These are phyloP conservation scores for Albizia julibrissin DNA, from an alignment of 306 rosid genomes.

Conservation along the genomic window DNA sequence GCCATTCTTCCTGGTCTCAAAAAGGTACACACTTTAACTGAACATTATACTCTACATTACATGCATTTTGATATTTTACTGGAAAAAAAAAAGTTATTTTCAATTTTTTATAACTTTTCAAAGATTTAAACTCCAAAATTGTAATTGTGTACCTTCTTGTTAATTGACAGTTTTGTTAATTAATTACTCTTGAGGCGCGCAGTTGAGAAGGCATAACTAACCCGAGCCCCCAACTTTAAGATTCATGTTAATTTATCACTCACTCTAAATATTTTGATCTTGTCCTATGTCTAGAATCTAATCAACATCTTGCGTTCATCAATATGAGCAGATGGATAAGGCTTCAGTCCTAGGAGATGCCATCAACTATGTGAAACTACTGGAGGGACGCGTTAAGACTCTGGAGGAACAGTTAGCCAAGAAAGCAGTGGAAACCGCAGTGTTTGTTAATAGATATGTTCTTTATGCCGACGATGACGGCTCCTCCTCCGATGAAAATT, in stretches of 20 bases:
- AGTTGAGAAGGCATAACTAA: too few relatives aligned
- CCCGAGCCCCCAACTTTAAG: too few relatives aligned
- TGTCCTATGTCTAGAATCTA: neutral
- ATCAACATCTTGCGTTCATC: neutral
- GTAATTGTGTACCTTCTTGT: too few relatives aligned
- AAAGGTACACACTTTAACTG: slow-evolving; percentile 51
- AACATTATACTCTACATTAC: too few relatives aligned
- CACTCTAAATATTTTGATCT: neutral
- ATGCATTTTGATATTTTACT: too few relatives aligned
- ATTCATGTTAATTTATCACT: neutral
- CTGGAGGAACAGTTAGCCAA: slow-evolving; percentile 60
- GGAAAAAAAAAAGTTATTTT: too few relatives aligned
- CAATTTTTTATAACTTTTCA: too few relatives aligned
- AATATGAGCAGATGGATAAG: slow-evolving; percentile 70
- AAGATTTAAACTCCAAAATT: too few relatives aligned
- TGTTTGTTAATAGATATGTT: slow-evolving; percentile 51
- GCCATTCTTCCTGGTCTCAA: slow-evolving; percentile 87
- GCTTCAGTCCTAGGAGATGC: slow-evolving; percentile 90
- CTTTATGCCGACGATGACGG: slow-evolving; percentile 37
- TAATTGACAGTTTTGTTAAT: neutral
- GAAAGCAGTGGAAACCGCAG: slow-evolving; percentile 48
- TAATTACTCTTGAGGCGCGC: too few relatives aligned
- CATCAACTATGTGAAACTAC: slow-evolving; percentile 58
- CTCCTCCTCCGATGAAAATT: slow-evolving; percentile 45
- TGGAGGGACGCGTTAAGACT: slow-evolving; percentile 51